Evolutionary conservation across 2,329 filamentous ascomycete genomes (phyloP).

Genomic region (Fulvia fulva): DNA sequence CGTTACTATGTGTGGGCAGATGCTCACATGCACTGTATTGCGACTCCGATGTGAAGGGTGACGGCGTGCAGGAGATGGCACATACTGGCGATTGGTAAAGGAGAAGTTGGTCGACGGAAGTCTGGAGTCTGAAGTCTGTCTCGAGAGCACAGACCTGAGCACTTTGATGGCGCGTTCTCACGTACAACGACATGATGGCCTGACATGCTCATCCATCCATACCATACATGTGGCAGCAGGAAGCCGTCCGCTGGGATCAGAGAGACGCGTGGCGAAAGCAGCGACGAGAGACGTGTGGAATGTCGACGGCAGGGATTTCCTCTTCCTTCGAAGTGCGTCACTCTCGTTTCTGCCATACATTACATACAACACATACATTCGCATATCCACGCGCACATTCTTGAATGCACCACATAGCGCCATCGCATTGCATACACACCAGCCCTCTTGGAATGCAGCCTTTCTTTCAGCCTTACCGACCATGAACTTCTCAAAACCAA

Average conservation of each 20-base stretch:
- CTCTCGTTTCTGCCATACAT: neutral
- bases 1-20: neutral
- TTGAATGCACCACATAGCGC: neutral
- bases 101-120: neutral
- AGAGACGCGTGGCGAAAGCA: neutral
- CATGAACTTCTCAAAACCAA: constrained; percentile 27
- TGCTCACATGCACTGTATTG: neutral
- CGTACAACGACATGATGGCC: no score
- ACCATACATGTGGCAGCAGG: no score
- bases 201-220: no score
- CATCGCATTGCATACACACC: neutral
- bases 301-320: neutral
- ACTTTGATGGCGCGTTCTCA: neutral
- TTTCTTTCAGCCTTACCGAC: constrained; percentile 5
- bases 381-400: constrained; percentile 1
- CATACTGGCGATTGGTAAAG: neutral
- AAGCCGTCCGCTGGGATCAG: neutral
- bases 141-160: neutral
- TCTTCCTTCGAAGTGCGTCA: neutral
- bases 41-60: neutral
- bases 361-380: neutral
- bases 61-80: neutral
- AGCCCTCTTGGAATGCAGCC: neutral
- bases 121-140: neutral
- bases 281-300: neutral